Conservation (phyloP, 306 rosid species). For the Casuarina cunninghamiana region DNA sequence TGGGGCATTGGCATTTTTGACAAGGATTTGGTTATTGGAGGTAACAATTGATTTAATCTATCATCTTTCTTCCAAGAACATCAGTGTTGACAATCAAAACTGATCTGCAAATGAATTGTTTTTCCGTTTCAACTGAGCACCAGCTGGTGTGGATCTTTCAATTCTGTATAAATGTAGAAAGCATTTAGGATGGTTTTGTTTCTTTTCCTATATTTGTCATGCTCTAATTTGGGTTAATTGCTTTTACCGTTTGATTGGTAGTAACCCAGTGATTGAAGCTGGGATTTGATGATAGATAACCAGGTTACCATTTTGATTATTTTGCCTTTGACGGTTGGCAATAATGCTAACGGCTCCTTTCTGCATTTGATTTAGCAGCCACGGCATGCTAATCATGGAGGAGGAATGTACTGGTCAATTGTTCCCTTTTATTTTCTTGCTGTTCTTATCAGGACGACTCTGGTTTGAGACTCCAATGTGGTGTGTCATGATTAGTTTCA, state of each 20-base stretch:
- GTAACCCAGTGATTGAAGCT: neutral
- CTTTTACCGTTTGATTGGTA: too few species aligned
- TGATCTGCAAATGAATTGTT: neutral
- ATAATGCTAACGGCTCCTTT: neutral
- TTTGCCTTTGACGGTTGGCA: too few species aligned
- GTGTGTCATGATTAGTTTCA: slow-evolving; percentile 9
- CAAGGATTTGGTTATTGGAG: neutral
- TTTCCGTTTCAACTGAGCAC: neutral
- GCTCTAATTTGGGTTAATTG: too few species aligned
- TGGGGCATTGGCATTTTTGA: slow-evolving; percentile 3
- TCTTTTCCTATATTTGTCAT: neutral
- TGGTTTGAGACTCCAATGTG: neutral
- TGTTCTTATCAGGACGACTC: neutral
- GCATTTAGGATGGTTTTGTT: neutral
- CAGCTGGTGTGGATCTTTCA: too few species aligned
- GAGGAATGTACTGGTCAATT: neutral
- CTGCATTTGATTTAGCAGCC: neutral
- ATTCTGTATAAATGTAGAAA: neutral
- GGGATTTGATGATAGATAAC: neutral
- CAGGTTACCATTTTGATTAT: neutral
- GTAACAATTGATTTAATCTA: neutral
- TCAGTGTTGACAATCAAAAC: neutral
- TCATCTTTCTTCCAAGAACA: neutral
- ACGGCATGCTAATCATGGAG: neutral
- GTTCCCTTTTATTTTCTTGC: neutral